Conservation (phyloP, 2,329 filamentous ascomycete species). For the Trichoderma atroviride region DNA sequence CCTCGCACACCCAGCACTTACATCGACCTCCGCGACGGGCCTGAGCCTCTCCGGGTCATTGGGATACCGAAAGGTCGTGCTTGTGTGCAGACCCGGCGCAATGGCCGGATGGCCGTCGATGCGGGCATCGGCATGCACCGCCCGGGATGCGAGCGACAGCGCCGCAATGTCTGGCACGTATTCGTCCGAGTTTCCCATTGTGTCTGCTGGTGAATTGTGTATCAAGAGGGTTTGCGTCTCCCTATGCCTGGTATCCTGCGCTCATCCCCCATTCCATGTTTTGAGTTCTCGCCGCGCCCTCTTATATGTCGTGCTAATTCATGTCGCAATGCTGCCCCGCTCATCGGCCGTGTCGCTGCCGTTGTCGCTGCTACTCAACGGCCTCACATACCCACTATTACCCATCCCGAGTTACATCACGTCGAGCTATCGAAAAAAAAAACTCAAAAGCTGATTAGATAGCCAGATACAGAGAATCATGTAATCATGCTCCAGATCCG, state of each 20-base stretch:
- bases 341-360: neutral
- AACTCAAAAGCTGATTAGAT: neutral
- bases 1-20: conserved; percentile 42
- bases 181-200: conserved; percentile 14
- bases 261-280: neutral
- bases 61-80: conserved; percentile 86
- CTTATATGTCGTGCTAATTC: neutral
- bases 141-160: conserved; percentile 64
- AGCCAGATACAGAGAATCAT: neutral
- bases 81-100: conserved; percentile 85
- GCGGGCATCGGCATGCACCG: conserved; percentile 81
- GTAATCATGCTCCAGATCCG: neutral
- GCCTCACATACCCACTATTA: conserved; percentile 2
- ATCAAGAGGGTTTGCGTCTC: neutral
- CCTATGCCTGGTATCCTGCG: neutral
- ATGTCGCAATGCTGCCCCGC: conserved; percentile 8
- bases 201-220: neutral
- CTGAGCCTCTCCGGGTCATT: conserved; percentile 67
- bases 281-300: neutral
- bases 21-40: conserved; percentile 46
- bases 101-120: conserved; percentile 77
- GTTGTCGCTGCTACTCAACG: conserved; percentile 19
- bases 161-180: conserved; percentile 20
- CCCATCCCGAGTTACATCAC: neutral
- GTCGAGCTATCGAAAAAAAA: conserved; percentile 3